Base-by-base conservation (phyloP, 2,329 filamentous ascomycete genomes). In the Emmonsiellopsis sp. region DNA sequence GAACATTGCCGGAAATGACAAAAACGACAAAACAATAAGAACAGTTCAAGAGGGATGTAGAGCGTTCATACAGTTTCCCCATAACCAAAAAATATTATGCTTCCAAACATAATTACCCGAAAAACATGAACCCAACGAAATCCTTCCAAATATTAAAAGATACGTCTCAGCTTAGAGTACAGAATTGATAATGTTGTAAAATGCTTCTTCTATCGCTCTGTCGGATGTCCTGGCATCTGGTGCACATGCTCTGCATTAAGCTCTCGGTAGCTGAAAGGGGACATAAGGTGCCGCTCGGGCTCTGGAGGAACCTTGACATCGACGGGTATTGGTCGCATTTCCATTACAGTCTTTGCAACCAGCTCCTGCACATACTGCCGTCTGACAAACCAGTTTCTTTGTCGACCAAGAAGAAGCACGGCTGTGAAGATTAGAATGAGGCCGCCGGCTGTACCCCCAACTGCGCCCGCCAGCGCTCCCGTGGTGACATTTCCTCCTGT, bases 321-420 rank as follows among this genome's bases (percentile, higher is more conserved):
- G 38, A n/a, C 32, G 15, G 32, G 15, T 30, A 20, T 11, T 26
- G 46, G 46, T 7, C 50, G 30, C 26, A 47, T 16, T 26, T 53
- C 45, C 38, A 32, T 16, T 16, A 54, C 9, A 32, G 16, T 34
- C 20, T 15, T 43, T 31, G 34, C 30, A 26, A 54, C 49, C 41
- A 40, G 53, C 16, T 43, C 5, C 26, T 44, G 15, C 30, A 58
- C 45, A 45, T 56, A 50, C 3, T 52, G 35, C 13, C 54, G 46
- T 16, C 37, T 50, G 13, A 54, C 43, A 34, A 56, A 58, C 54
- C 54, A 58, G 30, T 52, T 55, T 16, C 52, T 35, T 15, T 38
- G 43, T 35, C 53, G 47, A 13, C 50, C 54, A 32, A 58, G 35
- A 31, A 56, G 26, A 2, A 58, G n/a, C 8, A 56, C 35, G 13